A percentile compares a stretch with the other conserved stretches of the same genome.
Conservation (phyloP, 148 eudicot genomes). For the Gaultheria prostrata region DNA sequence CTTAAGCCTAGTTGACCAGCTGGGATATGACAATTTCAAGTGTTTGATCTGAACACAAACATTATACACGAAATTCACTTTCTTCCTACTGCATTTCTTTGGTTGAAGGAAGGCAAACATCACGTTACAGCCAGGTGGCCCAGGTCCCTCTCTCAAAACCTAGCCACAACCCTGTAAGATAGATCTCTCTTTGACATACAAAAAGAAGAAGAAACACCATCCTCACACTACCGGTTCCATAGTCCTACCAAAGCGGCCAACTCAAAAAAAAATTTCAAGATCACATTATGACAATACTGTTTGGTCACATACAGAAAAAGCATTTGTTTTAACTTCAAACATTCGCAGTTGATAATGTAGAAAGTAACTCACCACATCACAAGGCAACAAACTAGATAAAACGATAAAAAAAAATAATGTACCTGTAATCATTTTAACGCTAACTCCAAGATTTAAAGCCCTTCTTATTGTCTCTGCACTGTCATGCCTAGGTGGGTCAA, state of each 20-base stretch:
- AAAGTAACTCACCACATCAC: neutral
- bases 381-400: neutral
- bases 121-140: neutral
- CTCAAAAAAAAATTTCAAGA: neutral
- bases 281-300: neutral
- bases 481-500: constrained; percentile 98
- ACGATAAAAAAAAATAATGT: constrained; percentile 14
- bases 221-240: neutral
- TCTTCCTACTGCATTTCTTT: neutral
- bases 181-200: neutral
- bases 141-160: neutral
- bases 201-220: neutral
- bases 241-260: neutral
- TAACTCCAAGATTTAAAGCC: constrained; percentile 94
- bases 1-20: neutral
- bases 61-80: neutral
- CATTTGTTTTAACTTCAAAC: neutral
- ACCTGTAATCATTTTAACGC: constrained; percentile 99
- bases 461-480: constrained; percentile 98
- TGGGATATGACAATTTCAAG: neutral
- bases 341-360: neutral
- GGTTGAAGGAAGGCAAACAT: neutral
- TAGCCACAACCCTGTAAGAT: neutral
- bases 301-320: neutral
- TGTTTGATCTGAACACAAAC: neutral